phyloP scores from a whole-genome alignment of 176 grass and related monocot genomes.

The Elaeis guineensis region DNA sequence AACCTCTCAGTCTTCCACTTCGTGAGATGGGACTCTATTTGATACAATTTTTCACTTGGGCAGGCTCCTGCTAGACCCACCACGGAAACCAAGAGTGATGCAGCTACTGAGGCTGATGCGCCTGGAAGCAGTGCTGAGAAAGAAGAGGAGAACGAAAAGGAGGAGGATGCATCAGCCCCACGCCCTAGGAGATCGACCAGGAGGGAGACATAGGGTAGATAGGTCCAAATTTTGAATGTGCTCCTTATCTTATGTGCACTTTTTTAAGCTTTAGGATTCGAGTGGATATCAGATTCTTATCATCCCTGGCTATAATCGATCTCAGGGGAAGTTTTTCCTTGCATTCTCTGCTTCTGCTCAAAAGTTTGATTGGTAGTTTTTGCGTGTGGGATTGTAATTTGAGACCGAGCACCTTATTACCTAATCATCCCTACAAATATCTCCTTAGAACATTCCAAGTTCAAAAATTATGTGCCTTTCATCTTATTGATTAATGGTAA shows the following conservation, averaged over 20 bases:
- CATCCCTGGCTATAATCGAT: too few relatives aligned
- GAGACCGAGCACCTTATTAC: too few relatives aligned
- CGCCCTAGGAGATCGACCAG: slow-evolving; percentile 43
- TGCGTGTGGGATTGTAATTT: too few relatives aligned
- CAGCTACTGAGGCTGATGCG: slow-evolving; percentile 10
- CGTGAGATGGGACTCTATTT: not conserved
- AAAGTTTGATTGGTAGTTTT: too few relatives aligned
- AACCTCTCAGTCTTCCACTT: not conserved
- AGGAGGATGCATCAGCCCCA: slow-evolving; percentile 37
- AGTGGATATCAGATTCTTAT: slow-evolving; percentile 5
- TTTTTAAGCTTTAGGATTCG: slow-evolving; percentile 3
- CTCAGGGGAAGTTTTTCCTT: too few relatives aligned
- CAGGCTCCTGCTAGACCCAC: slow-evolving; percentile 27
- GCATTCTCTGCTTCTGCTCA: too few relatives aligned
- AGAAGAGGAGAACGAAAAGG: slow-evolving; percentile 46
- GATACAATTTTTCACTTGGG: slow-evolving; percentile 4
- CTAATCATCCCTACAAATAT: too few relatives aligned
- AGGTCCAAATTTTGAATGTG: not conserved
- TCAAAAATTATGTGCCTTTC: too few relatives aligned
- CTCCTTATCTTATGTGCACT: not conserved
- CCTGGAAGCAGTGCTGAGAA: slow-evolving; percentile 51
- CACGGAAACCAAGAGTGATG: slow-evolving; percentile 11
- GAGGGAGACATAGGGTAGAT: slow-evolving; percentile 42
- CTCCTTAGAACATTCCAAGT: too few relatives aligned
- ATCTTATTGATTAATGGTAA: too few relatives aligned